phyloP scores from a whole-genome alignment of 306 rosid genomes.

The Styphnolobium japonicum region DNA sequence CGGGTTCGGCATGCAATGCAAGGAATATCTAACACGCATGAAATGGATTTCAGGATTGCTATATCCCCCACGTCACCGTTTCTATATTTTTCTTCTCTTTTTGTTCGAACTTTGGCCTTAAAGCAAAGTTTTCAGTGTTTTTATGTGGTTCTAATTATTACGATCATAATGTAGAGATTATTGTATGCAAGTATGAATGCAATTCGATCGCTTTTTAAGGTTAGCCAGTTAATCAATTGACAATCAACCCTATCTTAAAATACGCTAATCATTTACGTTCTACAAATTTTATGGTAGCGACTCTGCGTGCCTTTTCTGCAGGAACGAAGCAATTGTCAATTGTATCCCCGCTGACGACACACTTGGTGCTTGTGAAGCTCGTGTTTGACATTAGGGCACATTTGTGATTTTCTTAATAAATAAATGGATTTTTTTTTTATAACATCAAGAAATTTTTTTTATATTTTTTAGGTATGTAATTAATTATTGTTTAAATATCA shows the following conservation, averaged over 20 bases:
- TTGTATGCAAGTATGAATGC: neutral
- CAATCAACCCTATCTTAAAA: neutral
- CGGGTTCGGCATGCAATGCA: neutral
- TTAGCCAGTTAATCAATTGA: neutral
- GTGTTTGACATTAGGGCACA: neutral
- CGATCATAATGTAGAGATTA: neutral
- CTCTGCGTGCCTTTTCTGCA: neutral
- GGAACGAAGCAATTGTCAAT: neutral
- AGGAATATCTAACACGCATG: neutral
- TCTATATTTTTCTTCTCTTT: neutral
- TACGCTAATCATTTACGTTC: neutral
- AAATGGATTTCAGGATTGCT: neutral
- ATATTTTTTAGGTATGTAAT: too few species aligned
- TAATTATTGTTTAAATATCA: too few species aligned
- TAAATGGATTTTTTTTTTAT: too few species aligned
- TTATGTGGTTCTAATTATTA: neutral
- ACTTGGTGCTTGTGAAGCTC: neutral
- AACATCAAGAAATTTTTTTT: too few species aligned
- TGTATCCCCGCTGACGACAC: neutral
- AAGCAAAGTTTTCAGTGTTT: neutral
- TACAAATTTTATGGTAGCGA: neutral
- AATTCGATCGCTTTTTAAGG: neutral
- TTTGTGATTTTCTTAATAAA: too few species aligned
- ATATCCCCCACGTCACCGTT: neutral
- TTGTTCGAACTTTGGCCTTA: neutral